Evolutionary conservation across 2,329 filamentous ascomycete genomes (phyloP).

Genomic region (Pseudocercospora vitis): DNA sequence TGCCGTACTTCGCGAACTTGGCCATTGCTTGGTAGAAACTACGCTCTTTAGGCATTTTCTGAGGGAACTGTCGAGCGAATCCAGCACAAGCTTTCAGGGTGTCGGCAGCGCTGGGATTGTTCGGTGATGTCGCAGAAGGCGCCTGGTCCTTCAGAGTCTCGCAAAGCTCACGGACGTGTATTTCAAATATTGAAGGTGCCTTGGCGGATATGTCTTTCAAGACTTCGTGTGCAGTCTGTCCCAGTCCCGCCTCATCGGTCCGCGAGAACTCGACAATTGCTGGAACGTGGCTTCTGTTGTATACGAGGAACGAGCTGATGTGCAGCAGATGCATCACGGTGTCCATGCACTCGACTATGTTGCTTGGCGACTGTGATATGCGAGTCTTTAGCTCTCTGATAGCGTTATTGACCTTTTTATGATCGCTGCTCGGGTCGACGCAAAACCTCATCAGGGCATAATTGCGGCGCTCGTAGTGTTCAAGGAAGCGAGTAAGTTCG

Average conservation of each 20-base stretch:
- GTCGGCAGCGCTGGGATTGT: conserved; percentile 76
- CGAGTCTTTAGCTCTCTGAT: conserved; percentile 81
- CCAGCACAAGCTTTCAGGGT: conserved; percentile 91
- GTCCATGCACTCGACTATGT: conserved; percentile 65
- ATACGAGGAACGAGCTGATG: conserved; percentile 77
- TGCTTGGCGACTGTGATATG: conserved; percentile 60
- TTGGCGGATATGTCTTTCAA: conserved; percentile 87
- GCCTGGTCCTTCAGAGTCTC: conserved; percentile 79
- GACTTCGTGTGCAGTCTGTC: conserved; percentile 78
- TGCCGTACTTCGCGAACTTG: conserved; percentile 78
- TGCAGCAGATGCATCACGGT: conserved; percentile 82
- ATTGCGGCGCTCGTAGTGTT: conserved; percentile 81
- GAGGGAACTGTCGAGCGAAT: conserved; percentile 81
- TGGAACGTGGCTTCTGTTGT: conserved; percentile 90
- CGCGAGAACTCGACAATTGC: conserved; percentile 86
- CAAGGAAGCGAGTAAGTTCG: conserved; percentile 88
- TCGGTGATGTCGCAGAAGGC: conserved; percentile 66
- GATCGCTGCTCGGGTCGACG: conserved; percentile 82
- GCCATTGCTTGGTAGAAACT: conserved; percentile 79
- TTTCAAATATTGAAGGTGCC: conserved; percentile 87
- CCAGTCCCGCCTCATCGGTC: conserved; percentile 76
- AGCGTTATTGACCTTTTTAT: conserved; percentile 83
- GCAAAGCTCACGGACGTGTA: conserved; percentile 87
- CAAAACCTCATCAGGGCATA: conserved; percentile 89
- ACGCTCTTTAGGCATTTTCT: conserved; percentile 77